Evolutionary conservation across 768 basidiomycete species (phyloP), one percentile per base, ranked within the genome.

Genomic region (Mycena filopes): DNA sequence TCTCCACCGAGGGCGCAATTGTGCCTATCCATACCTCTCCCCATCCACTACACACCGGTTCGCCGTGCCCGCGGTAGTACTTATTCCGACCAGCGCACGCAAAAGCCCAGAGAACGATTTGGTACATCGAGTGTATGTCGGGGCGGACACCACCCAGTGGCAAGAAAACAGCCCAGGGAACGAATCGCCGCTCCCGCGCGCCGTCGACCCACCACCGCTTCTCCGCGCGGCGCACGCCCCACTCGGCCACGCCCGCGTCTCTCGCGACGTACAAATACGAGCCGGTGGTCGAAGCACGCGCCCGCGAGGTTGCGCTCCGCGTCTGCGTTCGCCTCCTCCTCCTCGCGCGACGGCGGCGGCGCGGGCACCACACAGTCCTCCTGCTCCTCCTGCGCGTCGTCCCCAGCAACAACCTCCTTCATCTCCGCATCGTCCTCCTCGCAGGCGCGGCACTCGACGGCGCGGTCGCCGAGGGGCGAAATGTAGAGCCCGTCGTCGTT

Each of bases 131-230:
- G n/a, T n/a, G n/a, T n/a, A n/a, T n/a, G n/a, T n/a, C n/a, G n/a
- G n/a, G n/a, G n/a, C n/a, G n/a, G n/a, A n/a, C n/a, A n/a, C n/a
- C n/a, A n/a, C n/a, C n/a, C n/a, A n/a, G n/a, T n/a, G n/a, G n/a
- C n/a, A n/a, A n/a, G n/a, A n/a, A n/a, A n/a, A n/a, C n/a, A n/a
- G n/a, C n/a, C n/a, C n/a, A n/a, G n/a, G n/a, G 29, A 43, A 25
- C 15, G 23, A 16, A 16, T 47, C 63, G 66, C 54, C 68, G 60
- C 64, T 69, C 76, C 84, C 84, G 84, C 29, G 76, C 75, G 48
- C 82, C 81, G 68, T 81, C 84, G 46, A 81, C 77, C 88, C 89
- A 93, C 90, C 90, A 93, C 54, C 85, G 80, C 81, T 90, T 91
- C 67, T 89, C 89, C 16, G 87, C 86, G 6, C 89, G 90, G 23